Evolutionary conservation across 306 rosid species (phyloP).

Genomic region (Lathyrus tuberosus): DNA sequence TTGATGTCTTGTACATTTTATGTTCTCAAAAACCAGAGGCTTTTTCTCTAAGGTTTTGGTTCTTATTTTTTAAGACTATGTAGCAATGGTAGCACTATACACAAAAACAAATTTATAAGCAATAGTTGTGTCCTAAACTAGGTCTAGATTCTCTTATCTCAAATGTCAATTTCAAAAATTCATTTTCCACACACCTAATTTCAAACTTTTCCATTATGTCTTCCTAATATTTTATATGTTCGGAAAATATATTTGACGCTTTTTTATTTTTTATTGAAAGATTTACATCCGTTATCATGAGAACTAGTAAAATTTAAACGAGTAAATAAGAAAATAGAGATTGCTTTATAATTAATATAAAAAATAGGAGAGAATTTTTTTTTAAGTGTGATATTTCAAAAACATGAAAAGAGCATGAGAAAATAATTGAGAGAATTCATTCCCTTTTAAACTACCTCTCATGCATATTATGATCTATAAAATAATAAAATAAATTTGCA

Average conservation of each 20-base stretch:
- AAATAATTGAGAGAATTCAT: too few relatives aligned
- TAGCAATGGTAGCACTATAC: conserved; percentile 15
- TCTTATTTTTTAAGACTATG: conserved; percentile 35
- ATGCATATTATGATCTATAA: too few relatives aligned
- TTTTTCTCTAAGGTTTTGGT: conserved; percentile 25
- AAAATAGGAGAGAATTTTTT: too few relatives aligned
- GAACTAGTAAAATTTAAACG: not conserved
- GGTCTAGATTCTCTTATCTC: conserved; percentile 35
- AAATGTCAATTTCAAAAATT: conserved; percentile 41
- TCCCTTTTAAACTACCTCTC: too few relatives aligned
- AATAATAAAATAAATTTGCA: too few relatives aligned
- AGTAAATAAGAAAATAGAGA: not conserved
- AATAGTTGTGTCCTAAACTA: conserved; percentile 8
- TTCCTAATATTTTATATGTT: conserved; percentile 11
- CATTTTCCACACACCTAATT: conserved; percentile 55
- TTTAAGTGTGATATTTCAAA: too few relatives aligned
- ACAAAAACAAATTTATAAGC: conserved; percentile 24
- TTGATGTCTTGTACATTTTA: conserved; percentile 41
- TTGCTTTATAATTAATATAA: too few relatives aligned
- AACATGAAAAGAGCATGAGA: too few relatives aligned
- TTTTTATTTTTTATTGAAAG: conserved; percentile 2
- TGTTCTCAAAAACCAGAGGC: conserved; percentile 37
- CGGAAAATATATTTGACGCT: conserved; percentile 26
- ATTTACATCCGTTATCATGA: not conserved
- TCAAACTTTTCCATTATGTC: conserved; percentile 17